A percentile compares a stretch with the other conserved stretches of the same genome.
phyloP scores from a whole-genome alignment of 2,329 filamentous ascomycete genomes.

The Hypoxylon sp. region DNA sequence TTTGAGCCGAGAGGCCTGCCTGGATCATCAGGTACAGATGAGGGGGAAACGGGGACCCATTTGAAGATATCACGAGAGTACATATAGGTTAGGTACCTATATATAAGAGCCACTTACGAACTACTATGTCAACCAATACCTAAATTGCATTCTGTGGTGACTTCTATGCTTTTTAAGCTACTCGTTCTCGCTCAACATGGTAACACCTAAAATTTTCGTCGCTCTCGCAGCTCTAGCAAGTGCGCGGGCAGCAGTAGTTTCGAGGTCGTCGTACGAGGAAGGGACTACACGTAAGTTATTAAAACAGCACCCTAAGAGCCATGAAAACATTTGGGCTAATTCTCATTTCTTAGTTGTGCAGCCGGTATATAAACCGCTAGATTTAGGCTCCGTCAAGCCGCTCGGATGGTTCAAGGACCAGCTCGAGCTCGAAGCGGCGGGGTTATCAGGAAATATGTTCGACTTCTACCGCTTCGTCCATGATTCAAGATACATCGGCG shows the following conservation, averaged over 20 bases:
- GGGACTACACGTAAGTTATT: slow-evolving; percentile 24
- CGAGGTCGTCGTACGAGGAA: slow-evolving; percentile 22
- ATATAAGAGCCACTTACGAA: slow-evolving; percentile 23
- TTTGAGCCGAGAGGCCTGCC: slow-evolving; percentile 29
- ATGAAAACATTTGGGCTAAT: slow-evolving; percentile 5
- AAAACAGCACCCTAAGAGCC: not conserved
- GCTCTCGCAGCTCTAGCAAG: slow-evolving; percentile 23
- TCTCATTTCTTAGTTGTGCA: slow-evolving; percentile 41
- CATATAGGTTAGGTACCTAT: too few relatives aligned
- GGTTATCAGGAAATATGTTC: slow-evolving; percentile 53
- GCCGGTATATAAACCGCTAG: slow-evolving; percentile 41
- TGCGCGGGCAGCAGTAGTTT: slow-evolving; percentile 11
- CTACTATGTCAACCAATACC: not conserved
- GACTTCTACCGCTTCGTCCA: slow-evolving; percentile 69
- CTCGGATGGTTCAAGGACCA: slow-evolving; percentile 48
- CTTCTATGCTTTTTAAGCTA: not conserved
- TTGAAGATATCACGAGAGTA: slow-evolving; percentile 18
- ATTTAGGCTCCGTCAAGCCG: slow-evolving; percentile 46
- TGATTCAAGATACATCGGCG: slow-evolving; percentile 65
- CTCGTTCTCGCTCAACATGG: slow-evolving; percentile 15
- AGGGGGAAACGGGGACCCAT: slow-evolving; percentile 13
- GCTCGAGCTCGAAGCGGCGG: slow-evolving; percentile 46
- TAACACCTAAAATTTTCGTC: slow-evolving; percentile 6
- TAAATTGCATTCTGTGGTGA: not conserved
- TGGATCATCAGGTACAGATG: slow-evolving; percentile 11